Evolutionary conservation across 2,329 filamentous ascomycete genomes (phyloP).

Genomic region (Lasiodiplodia sp.): DNA sequence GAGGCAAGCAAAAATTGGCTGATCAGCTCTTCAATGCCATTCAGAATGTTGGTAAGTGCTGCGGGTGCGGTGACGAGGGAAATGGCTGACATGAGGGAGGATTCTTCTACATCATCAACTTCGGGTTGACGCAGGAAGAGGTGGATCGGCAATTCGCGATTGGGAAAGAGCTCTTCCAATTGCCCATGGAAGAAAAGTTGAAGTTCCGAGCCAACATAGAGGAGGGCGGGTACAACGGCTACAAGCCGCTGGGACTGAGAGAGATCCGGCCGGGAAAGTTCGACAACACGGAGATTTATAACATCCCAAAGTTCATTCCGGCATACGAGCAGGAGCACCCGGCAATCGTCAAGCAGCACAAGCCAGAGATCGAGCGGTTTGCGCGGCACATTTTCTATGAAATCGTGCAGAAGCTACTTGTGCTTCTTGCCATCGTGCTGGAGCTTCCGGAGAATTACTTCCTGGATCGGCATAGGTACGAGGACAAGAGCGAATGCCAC

Average conservation of each 20-base stretch:
- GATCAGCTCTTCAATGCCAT: constrained; percentile 34
- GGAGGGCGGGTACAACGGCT: constrained; percentile 36
- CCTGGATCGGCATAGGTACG: constrained; percentile 13
- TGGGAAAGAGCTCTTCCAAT: constrained; percentile 63
- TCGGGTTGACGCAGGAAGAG: constrained; percentile 65
- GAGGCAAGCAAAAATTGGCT: constrained; percentile 34
- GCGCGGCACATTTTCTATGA: constrained; percentile 32
- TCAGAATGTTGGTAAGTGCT: constrained; percentile 19
- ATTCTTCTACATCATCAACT: constrained; percentile 69
- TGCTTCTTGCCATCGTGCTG: constrained; percentile 8
- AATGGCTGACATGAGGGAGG: background rate
- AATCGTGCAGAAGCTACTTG: constrained; percentile 14
- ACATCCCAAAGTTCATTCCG: constrained; percentile 62
- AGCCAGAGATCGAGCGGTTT: constrained; percentile 63
- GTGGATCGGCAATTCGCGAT: constrained; percentile 68
- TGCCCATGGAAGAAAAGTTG: constrained; percentile 65
- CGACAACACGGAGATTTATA: constrained; percentile 68
- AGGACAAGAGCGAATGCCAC: constrained; percentile 13
- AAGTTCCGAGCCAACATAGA: constrained; percentile 55
- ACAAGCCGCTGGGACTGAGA: constrained; percentile 51
- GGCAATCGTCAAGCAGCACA: constrained; percentile 50
- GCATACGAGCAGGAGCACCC: constrained; percentile 39
- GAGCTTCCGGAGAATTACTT: constrained; percentile 20
- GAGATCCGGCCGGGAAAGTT: constrained; percentile 39
- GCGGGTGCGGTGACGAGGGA: background rate